A percentile compares a stretch with the other conserved stretches of the same genome.
Evolutionary conservation across 192 early-diverging fungal genomes (phyloP).

Genomic region (Coemansia pectinata): DNA sequence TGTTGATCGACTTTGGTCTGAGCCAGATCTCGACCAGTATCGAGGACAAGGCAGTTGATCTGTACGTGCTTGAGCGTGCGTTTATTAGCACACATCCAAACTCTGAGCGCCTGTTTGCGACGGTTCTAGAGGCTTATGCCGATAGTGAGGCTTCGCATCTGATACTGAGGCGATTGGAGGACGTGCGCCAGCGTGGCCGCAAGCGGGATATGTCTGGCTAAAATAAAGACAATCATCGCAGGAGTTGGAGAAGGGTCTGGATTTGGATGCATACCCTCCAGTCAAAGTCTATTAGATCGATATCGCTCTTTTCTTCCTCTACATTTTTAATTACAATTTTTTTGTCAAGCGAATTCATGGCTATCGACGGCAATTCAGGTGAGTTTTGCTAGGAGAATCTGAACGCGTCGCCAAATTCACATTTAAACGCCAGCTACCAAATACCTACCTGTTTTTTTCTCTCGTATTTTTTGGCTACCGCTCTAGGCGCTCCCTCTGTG

Average conservation of each 20-base stretch:
- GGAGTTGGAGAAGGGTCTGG: not conserved
- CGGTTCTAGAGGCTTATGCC: slow-evolving; percentile 70
- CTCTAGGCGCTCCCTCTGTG: slow-evolving; percentile 14
- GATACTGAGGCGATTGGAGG: slow-evolving; percentile 70
- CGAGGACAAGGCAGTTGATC: slow-evolving; percentile 98
- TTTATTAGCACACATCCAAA: slow-evolving; percentile 92
- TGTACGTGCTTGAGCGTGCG: slow-evolving; percentile 97
- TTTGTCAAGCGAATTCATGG: slow-evolving; percentile 6
- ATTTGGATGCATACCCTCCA: slow-evolving; percentile 15
- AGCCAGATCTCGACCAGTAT: slow-evolving; percentile 78
- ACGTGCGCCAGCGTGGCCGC: slow-evolving; percentile 79
- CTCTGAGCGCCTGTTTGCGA: slow-evolving; percentile 73
- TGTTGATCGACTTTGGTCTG: slow-evolving; percentile 96
- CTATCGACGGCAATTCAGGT: slow-evolving; percentile 14
- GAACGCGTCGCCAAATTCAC: not conserved
- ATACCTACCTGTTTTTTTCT: not conserved
- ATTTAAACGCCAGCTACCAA: not conserved
- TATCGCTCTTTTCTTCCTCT: not conserved
- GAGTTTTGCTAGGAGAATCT: not conserved
- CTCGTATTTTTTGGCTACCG: not conserved
- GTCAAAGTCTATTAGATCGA: not conserved
- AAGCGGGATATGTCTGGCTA: slow-evolving; percentile 82
- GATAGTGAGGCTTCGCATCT: slow-evolving; percentile 63
- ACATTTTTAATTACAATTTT: not conserved
- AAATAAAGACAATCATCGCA: not conserved